phyloP scores from a whole-genome alignment of 164 flowering plant species.

The Macadamia integrifolia region DNA sequence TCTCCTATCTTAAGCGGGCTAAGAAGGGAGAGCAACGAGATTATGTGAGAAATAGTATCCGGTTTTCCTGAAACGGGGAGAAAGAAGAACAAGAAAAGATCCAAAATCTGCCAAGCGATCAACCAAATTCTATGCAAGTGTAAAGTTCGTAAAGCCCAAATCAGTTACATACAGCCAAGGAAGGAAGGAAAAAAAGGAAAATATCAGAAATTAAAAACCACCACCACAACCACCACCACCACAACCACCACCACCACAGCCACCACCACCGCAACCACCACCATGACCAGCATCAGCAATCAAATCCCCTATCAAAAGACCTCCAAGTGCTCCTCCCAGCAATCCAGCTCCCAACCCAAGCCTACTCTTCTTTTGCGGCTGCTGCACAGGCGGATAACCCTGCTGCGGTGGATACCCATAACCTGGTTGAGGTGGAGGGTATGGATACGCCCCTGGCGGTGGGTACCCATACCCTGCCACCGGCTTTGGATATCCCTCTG shows the following conservation, averaged over 20 bases:
- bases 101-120: too few species aligned
- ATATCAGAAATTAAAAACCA: slow-evolving; percentile 38
- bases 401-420: too few species aligned
- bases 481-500: slow-evolving; percentile 20
- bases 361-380: slow-evolving; percentile 45
- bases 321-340: slow-evolving; percentile 68
- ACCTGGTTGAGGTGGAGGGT: slow-evolving; percentile 4
- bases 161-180: too few species aligned
- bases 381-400: slow-evolving; percentile 4
- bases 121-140: too few species aligned
- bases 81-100: too few species aligned
- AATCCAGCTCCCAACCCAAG: slow-evolving; percentile 74
- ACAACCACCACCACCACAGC: slow-evolving; percentile 29
- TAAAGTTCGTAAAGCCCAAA: too few species aligned
- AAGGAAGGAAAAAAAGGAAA: neutral
- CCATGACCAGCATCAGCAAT: slow-evolving; percentile 34
- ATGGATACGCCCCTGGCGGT: slow-evolving; percentile 11
- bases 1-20: too few species aligned
- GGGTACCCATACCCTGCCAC: slow-evolving; percentile 19
- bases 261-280: slow-evolving; percentile 31
- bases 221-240: slow-evolving; percentile 28
- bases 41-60: too few species aligned
- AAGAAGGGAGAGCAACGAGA: too few species aligned
- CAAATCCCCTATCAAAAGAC: slow-evolving; percentile 64
- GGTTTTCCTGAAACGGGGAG: too few species aligned